Evolutionary conservation across 139 green algal genomes (phyloP).

Genomic region (Chlorella sp.): DNA sequence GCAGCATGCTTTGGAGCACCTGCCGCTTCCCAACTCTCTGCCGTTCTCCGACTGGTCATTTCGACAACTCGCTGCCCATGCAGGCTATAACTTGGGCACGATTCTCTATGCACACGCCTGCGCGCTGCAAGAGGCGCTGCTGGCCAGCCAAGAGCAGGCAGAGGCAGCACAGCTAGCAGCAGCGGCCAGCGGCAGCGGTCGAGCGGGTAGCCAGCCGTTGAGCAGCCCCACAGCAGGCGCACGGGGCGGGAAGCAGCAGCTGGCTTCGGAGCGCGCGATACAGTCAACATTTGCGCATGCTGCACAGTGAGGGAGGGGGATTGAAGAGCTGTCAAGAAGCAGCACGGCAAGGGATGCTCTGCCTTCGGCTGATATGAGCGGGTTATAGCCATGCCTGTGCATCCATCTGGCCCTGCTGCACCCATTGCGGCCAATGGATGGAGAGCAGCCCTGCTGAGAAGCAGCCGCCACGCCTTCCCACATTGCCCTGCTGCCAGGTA

Average conservation of each 20-base stretch:
- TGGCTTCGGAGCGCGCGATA: constrained; percentile 39
- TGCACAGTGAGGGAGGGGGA: constrained; percentile 50
- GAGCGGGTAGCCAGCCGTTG: not conserved
- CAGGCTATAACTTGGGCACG: constrained; percentile 54
- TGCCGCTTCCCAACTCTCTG: too few relatives aligned
- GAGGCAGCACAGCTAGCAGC: constrained; percentile 19
- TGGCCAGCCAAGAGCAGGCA: constrained; percentile 34
- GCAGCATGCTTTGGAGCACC: too few relatives aligned
- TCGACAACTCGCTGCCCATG: too few relatives aligned
- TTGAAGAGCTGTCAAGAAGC: too few relatives aligned
- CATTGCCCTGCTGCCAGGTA: constrained; percentile 57
- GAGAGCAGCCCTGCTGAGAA: too few relatives aligned
- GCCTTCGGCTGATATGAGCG: too few relatives aligned
- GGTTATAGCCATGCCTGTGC: too few relatives aligned
- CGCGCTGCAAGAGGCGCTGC: constrained; percentile 60
- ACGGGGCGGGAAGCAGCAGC: not conserved
- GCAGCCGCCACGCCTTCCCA: too few relatives aligned
- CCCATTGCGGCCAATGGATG: too few relatives aligned
- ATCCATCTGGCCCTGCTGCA: too few relatives aligned
- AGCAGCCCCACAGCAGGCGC: not conserved
- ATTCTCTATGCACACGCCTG: constrained; percentile 81
- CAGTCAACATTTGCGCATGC: constrained; percentile 61
- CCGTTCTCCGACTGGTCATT: too few relatives aligned
- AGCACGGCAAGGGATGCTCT: too few relatives aligned
- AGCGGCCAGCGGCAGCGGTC: not conserved